Conservation (phyloP, 495 filamentous ascomycete species). For the Penicillium coffeae region DNA sequence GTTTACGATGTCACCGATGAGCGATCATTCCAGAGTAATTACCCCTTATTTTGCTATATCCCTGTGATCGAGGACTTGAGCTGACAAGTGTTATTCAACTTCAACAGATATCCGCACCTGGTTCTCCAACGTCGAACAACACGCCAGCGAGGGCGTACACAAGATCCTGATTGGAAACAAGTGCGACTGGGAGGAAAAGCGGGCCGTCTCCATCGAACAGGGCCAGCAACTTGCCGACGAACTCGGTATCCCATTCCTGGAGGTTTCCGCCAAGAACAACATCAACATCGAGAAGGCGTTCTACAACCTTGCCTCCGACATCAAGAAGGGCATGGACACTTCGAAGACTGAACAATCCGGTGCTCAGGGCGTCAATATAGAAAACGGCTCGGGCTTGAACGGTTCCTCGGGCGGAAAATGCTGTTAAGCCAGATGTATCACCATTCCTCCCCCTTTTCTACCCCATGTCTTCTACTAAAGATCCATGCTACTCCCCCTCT, state of each 20-base stretch:
- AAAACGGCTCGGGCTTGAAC: slow-evolving; percentile 56
- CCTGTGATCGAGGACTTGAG: neutral
- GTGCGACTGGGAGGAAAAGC: slow-evolving; percentile 99
- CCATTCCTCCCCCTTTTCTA: slow-evolving; percentile 16
- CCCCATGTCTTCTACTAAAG: slow-evolving; percentile 3
- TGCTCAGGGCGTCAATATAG: slow-evolving; percentile 65
- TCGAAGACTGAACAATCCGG: slow-evolving; percentile 71
- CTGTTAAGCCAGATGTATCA: slow-evolving; percentile 56
- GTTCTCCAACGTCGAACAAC: slow-evolving; percentile 99
- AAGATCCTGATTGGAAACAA: slow-evolving; percentile 99
- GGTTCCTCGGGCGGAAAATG: slow-evolving; percentile 72
- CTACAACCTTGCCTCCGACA: slow-evolving; percentile 89
- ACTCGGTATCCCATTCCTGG: slow-evolving; percentile 96
- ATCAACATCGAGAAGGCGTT: slow-evolving; percentile 99
- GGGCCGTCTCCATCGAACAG: slow-evolving; percentile 85
- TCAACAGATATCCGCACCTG: slow-evolving; percentile 89
- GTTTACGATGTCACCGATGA: slow-evolving; percentile 99
- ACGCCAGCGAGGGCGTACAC: slow-evolving; percentile 98
- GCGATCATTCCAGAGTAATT: slow-evolving; percentile 91
- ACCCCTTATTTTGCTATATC: neutral
- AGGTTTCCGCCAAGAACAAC: slow-evolving; percentile 97
- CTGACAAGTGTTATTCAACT: slow-evolving; percentile 6
- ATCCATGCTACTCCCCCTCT: slow-evolving; percentile 3
- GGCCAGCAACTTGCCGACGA: slow-evolving; percentile 93
- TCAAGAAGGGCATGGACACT: slow-evolving; percentile 82